Conservation (phyloP, 2,329 filamentous ascomycete genomes). For the Sporothrix luriei region DNA sequence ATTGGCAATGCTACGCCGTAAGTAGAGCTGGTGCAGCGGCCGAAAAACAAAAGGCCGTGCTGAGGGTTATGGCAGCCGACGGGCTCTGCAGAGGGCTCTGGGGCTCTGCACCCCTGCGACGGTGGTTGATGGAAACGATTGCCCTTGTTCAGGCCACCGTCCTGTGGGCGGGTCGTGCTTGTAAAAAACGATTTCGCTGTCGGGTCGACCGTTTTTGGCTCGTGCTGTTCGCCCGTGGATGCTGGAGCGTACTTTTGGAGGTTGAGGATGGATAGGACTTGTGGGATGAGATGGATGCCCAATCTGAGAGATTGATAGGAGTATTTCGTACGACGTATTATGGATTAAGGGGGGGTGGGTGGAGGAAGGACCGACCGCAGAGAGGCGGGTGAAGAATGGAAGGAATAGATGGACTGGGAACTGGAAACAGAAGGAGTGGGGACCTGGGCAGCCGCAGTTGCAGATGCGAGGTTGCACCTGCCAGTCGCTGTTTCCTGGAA, state of each 20-base stretch:
- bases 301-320: slow-evolving; percentile 28
- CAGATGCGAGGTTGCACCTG: slow-evolving; percentile 19
- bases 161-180: slow-evolving; percentile 1
- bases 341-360: slow-evolving; percentile 15
- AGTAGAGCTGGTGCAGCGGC: not conserved
- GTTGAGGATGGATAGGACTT: not conserved
- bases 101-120: slow-evolving; percentile 1
- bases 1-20: not conserved
- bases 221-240: slow-evolving; percentile 3
- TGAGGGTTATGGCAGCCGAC: not conserved
- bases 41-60: slow-evolving; percentile 10
- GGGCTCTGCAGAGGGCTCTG: not conserved
- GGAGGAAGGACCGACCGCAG: slow-evolving; percentile 10
- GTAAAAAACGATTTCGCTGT: not conserved
- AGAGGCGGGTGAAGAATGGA: slow-evolving; percentile 10
- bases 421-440: slow-evolving; percentile 15
- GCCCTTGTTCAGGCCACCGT: not conserved
- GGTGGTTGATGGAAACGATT: not conserved
- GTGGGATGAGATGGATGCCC: slow-evolving; percentile 29
- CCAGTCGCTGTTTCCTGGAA: slow-evolving; percentile 17
- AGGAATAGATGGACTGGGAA: slow-evolving; percentile 14
- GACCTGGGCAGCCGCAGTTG: slow-evolving; percentile 16
- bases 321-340: too few species aligned
- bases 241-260: slow-evolving; percentile 6
- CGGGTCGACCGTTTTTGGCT: not conserved